Base-by-base conservation (phyloP, 2,329 filamentous ascomycete species). In the Akanthomyces muscarius region DNA sequence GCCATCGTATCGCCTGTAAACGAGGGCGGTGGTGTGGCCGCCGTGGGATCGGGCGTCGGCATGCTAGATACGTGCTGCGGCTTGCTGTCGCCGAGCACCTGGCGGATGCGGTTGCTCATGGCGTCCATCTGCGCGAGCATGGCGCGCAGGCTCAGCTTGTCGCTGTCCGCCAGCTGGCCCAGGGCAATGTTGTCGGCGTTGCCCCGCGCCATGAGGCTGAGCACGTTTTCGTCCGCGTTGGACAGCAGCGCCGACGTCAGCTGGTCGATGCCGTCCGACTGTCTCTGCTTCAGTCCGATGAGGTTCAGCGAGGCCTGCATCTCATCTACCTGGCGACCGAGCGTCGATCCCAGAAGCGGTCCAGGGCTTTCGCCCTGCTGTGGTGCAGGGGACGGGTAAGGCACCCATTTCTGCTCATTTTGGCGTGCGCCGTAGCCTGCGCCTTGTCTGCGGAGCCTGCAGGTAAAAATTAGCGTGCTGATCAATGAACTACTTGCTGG, bases 291-390 rank as follows among this genome's bases (percentile, higher is more conserved):
- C 54, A 91, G 77, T 65, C 83, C 81, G 51, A 83, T 79, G 38
- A 92, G 78, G 65, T 85, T 86, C 64, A 91, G 79, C 5, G 86
- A 87, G 50, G 86, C 82, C 70, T 90, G 87, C 70, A 89, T 83
- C 72, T 90, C 85, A 59, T 83, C 80, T 23, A 90, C 74, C n/a
- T 75, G 78, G 56, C 76, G 78, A 61, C 76, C 73, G 59, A 72
- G 66, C 70, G 77, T 65, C 68, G 79, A 76, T 66, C 78, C 70
- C 55, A 67, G 33, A 44, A 61, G 36, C 30, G 53, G 33, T 48
- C 52, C 69, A 58, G 38, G 69, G 69, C 41, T 61, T 54, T 59
- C 13, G 30, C 14, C 21, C 48, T 65, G 36, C n/a, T 68, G 67
- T 28, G 64, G 63, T 28, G 71, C 63, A 25, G 67, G 66, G 5